Percentiles rank a stretch among this genome's conserved stretches.
These are phyloP conservation scores for Penicillium sp. DNA, from an alignment of 2,329 filamentous ascomycete genomes.

Conservation along the genomic window DNA sequence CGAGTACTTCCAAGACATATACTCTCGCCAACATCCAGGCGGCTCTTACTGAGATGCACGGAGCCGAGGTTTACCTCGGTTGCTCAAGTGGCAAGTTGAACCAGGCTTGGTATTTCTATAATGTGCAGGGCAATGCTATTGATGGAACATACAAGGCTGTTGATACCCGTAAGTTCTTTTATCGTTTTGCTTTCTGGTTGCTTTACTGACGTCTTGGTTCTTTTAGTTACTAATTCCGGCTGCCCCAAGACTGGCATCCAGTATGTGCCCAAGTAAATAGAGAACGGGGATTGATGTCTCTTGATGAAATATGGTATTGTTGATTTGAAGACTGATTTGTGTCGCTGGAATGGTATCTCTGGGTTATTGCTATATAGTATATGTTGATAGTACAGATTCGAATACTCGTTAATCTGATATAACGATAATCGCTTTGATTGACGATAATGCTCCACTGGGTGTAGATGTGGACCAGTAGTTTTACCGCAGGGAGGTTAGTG, in stretches of 20 bases:
- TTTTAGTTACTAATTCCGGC: conserved; percentile 46
- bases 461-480: background rate
- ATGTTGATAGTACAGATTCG: background rate
- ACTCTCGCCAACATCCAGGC: conserved; percentile 49
- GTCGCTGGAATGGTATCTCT: conserved; percentile 3
- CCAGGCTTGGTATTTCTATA: conserved; percentile 56
- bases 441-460: background rate
- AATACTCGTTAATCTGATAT: background rate
- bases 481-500: background rate
- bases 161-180: conserved; percentile 43
- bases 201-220: background rate
- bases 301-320: background rate
- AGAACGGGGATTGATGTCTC: background rate
- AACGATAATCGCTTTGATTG: background rate
- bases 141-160: conserved; percentile 60
- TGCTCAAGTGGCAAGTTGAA: conserved; percentile 51
- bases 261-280: conserved; percentile 58
- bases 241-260: conserved; percentile 64
- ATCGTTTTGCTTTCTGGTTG: background rate
- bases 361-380: conserved; percentile 2
- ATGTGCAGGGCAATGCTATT: conserved; percentile 57
- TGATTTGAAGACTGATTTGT: background rate
- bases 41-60: conserved; percentile 50
- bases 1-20: conserved; percentile 52
- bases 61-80: conserved; percentile 51